Base-by-base conservation (phyloP, 768 basidiomycete species). In the Lanmaoa rubissima region DNA sequence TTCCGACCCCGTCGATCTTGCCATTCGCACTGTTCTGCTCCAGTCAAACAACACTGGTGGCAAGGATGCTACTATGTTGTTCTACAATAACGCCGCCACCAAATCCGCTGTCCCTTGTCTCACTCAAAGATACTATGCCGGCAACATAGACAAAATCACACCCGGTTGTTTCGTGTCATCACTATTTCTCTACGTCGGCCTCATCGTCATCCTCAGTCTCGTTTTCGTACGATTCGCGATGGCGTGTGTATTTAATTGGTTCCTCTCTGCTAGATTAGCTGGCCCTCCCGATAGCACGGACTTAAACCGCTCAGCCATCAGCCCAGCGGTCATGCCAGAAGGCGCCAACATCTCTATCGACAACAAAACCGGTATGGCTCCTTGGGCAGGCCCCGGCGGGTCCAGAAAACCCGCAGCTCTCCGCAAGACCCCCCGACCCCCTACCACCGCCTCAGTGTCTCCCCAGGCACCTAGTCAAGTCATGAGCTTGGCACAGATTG, bases 171-270 rank as follows among this genome's bases (percentile, higher is more conserved):
- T 98, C 73, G 85, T 94, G 39, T 88, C 94, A 34, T 81, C 84
- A 45, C 78, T 98, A 28, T 85, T 98, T 70, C 86, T 98, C 50
- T 99, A 97, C 70, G 76, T 86, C 28, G 92, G 93, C 54, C 82
- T 99, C 55, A 83, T 93, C 71, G 86, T 98, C 75, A 94, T 99
- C 67, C 84, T 98, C 53, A 83, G 83, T 31, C 85, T 99, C 57
- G 91, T 99, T 34, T 73, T 98, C 59, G 86, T 92, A 34, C 91
- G 97, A 36, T 99, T 98, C 74, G 73, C 80, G 64, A 98, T 99
- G 96, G 97, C 97, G 1, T 92, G 92, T 71, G 72, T 96, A 41
- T 99, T 98, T 81, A 94, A 85, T 65, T 99, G 97, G 97, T 96
- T 92, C 77, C 76, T 98, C 48, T 95, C 94, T 11, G 83, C 82